Percentiles rank a stretch among this genome's conserved stretches.
These are phyloP conservation scores for Boletus patriciae DNA, from an alignment of 768 basidiomycete genomes.

Conservation along the genomic window DNA sequence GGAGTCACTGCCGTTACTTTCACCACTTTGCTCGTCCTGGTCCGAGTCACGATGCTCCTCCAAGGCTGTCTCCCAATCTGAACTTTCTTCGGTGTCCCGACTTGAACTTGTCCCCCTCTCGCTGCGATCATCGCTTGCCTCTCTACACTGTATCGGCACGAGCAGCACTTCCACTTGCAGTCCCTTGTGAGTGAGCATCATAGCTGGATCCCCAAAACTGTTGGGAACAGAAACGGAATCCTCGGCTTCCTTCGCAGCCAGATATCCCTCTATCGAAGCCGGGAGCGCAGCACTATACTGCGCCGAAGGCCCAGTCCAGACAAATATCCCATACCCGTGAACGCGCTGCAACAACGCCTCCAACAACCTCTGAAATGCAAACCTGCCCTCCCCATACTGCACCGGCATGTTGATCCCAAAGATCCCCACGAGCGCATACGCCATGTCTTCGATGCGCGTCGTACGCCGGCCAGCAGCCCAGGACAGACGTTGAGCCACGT, in stretches of 20 bases:
- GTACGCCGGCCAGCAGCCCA: slow-evolving; percentile 26
- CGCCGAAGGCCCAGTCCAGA: slow-evolving; percentile 9
- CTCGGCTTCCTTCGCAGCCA: slow-evolving; percentile 2
- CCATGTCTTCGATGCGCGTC: slow-evolving; percentile 24
- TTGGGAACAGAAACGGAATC: not conserved
- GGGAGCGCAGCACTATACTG: slow-evolving; percentile 7
- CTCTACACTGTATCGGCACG: slow-evolving; percentile 2
- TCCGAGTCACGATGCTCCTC: not conserved
- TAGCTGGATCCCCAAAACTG: slow-evolving; percentile 3
- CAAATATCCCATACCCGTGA: not conserved
- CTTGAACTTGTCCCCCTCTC: not conserved
- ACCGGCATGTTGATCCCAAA: slow-evolving; percentile 23
- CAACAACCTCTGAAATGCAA: slow-evolving; percentile 22
- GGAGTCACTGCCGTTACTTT: not conserved
- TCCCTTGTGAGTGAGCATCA: slow-evolving; percentile 7
- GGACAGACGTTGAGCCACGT: slow-evolving; percentile 3
- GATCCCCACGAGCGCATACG: slow-evolving; percentile 26
- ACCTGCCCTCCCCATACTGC: slow-evolving; percentile 25
- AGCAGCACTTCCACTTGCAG: slow-evolving; percentile 9
- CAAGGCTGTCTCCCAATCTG: not conserved
- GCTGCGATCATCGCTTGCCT: not conserved
- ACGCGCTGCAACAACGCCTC: slow-evolving; percentile 7
- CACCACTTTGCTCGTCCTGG: not conserved
- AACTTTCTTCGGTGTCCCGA: not conserved
- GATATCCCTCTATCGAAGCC: slow-evolving; percentile 7